Evolutionary conservation across 768 basidiomycete species (phyloP).

Genomic region (Leccinum disarticulatum): DNA sequence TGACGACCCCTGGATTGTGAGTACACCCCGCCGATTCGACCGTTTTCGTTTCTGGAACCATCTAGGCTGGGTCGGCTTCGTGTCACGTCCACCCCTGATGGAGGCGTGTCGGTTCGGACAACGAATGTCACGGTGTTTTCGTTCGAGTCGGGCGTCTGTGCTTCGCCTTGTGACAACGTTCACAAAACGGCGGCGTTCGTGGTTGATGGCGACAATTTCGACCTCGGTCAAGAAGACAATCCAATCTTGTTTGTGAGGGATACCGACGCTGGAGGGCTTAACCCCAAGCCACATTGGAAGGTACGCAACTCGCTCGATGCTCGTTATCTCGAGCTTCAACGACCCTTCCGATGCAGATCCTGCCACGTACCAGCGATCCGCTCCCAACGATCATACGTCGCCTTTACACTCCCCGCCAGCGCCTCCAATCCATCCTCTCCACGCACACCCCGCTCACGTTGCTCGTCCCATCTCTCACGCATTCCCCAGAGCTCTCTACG

Average conservation of each 20-base stretch:
- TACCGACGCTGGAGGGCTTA: neutral
- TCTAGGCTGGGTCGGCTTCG: conserved; percentile 23
- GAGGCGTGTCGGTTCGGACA: conserved; percentile 17
- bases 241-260: conserved; percentile 14
- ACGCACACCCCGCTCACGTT: conserved; percentile 54
- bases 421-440: conserved; percentile 64
- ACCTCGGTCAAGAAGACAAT: neutral
- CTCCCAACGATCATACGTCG: neutral
- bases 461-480: conserved; percentile 44
- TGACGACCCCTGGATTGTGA: conserved; percentile 69
- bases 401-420: conserved; percentile 27
- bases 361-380: neutral
- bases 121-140: conserved; percentile 30
- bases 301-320: conserved; percentile 10
- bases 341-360: neutral
- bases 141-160: conserved; percentile 6
- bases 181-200: conserved; percentile 1
- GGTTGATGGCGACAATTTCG: conserved; percentile 17
- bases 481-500: conserved; percentile 43
- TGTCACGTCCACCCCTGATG: conserved; percentile 9
- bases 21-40: conserved; percentile 10
- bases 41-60: neutral
- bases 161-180: neutral
- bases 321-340: neutral
- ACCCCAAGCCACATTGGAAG: conserved; percentile 20